Evolutionary conservation across 331 rosid genomes (phyloP).

Genomic region (Quercus tomentella): DNA sequence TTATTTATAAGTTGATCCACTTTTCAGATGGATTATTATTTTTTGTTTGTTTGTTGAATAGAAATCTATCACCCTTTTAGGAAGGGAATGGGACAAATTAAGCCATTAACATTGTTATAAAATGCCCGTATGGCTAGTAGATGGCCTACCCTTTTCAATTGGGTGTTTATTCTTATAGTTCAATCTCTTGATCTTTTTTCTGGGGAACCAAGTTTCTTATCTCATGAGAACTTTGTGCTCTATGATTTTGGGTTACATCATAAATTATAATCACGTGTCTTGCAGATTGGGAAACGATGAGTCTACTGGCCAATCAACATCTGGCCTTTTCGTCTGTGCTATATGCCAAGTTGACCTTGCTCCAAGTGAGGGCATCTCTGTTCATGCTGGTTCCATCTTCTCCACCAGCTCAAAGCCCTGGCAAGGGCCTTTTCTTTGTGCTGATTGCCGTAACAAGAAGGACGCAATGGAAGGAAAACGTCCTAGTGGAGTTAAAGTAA

Average conservation of each 20-base stretch:
- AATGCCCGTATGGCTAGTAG: too few species aligned
- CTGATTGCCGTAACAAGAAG: conserved; percentile 79
- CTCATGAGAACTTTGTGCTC: neutral
- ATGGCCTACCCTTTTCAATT: neutral
- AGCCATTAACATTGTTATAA: too few species aligned
- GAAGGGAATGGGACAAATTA: too few species aligned
- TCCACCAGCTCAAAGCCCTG: conserved; percentile 89
- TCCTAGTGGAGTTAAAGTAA: conserved; percentile 85
- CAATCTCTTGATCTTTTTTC: too few species aligned
- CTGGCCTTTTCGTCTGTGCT: conserved; percentile 79
- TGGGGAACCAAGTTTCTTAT: neutral
- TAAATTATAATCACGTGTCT: neutral
- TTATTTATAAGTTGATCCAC: too few species aligned
- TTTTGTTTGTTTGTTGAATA: too few species aligned
- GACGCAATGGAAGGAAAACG: conserved; percentile 99
- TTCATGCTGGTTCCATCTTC: conserved; percentile 84
- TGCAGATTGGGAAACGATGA: conserved; percentile 86
- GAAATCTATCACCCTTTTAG: too few species aligned
- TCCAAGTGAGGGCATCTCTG: conserved; percentile 84
- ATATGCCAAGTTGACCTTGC: conserved; percentile 88
- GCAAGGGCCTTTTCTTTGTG: conserved; percentile 95
- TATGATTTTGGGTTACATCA: neutral
- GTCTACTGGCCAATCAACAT: conserved; percentile 59
- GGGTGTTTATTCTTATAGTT: neutral
- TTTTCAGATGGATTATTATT: too few species aligned